phyloP scores from a whole-genome alignment of 192 early-diverging fungal genomes.

The Podila horticola region DNA sequence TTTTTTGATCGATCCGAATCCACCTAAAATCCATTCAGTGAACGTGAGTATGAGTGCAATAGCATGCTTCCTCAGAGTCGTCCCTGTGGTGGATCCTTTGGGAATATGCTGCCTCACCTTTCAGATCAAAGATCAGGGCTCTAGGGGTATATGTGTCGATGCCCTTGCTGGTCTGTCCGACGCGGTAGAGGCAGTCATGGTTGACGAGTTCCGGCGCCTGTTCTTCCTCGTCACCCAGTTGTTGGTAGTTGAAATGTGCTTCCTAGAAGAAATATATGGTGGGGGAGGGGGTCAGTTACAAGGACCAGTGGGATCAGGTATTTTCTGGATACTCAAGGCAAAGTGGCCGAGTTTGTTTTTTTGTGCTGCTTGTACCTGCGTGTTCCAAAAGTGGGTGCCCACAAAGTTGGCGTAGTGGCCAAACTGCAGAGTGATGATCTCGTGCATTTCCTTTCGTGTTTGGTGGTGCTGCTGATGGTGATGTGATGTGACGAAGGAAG shows the following conservation, averaged over 20 bases:
- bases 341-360: not conserved
- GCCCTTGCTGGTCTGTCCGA: constrained; percentile 61
- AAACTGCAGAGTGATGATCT: constrained; percentile 94
- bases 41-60: not conserved
- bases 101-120: constrained; percentile 56
- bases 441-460: constrained; percentile 64
- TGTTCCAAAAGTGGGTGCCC: constrained; percentile 95
- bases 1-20: constrained; percentile 57
- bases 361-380: constrained; percentile 63
- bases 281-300: too few species aligned
- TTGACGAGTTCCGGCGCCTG: constrained; percentile 56
- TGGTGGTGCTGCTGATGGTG: too few species aligned
- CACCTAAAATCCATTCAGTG: constrained; percentile 28
- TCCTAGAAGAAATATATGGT: constrained; percentile 42
- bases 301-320: too few species aligned
- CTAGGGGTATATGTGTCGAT: constrained; percentile 80
- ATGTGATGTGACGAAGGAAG: too few species aligned
- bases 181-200: constrained; percentile 69
- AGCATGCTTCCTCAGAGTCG: not conserved
- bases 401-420: constrained; percentile 89
- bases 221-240: constrained; percentile 36
- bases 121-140: constrained; percentile 82
- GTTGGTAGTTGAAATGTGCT: constrained; percentile 58
- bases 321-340: too few species aligned
- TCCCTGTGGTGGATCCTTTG: not conserved